Base-by-base conservation (phyloP, 176 grass and related monocot species). In the Ananas comosus region DNA sequence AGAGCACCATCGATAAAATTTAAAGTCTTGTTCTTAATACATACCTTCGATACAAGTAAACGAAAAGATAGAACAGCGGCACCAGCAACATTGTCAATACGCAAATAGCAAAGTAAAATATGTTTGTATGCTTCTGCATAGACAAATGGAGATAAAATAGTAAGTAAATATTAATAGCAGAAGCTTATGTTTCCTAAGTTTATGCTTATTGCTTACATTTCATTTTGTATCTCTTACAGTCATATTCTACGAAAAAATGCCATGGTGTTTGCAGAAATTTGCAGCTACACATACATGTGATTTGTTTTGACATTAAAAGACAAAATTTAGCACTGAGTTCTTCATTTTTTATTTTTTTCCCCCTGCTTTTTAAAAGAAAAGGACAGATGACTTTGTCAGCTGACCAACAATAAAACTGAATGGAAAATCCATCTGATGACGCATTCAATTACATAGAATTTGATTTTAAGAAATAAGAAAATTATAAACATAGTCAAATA, bases 41-140 rank as follows among this genome's bases (percentile, higher is more conserved):
- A 80, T 81, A 97, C 93, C 93, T 97, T 77, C 76, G 86, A 28
- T 92, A 84, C 79, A 97, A 83, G 75, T 92, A 97, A 70, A 90
- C 79, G 73, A 92, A 87, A 68, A 90, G 57, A 87, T 97, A 97
- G 84, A 97, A 92, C 47, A 97, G 68, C 49, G 86, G 93, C 80
- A 97, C 68, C 68, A 97, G 84, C 70, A 97, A 75, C 71, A 92
- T 14, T 11, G 72, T 87, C 80, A 97, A 87, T 67, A 90, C 69
- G 74, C 84, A 85, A 51, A 86, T 51, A 51, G 86, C 86, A 76
- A 97, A 76, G 78, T 88, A 92, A 72, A 88, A 83, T 70, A 85
- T 77, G 56, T 84, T 97, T 76, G 81, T 82, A 86, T 82, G 79
- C 80, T 92, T 90, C 93, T 97, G 89, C 79, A 79, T 11, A 85